Evolutionary conservation across 495 filamentous ascomycete species (phyloP).

Genomic region (Achaetomiella virescens): DNA sequence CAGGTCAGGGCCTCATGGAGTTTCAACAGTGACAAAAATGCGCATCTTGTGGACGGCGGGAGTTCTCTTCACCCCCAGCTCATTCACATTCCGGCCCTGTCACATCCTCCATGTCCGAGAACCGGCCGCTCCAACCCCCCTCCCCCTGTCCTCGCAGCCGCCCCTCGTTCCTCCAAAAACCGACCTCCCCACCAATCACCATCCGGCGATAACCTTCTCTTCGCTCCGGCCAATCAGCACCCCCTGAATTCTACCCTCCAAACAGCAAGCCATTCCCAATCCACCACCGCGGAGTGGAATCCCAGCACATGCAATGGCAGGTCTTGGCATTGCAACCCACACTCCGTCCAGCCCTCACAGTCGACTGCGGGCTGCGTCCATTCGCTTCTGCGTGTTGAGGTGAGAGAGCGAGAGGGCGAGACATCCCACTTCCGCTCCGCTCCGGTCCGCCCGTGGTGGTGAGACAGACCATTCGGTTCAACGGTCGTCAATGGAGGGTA

Average conservation of each 20-base stretch:
- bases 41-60: too few species aligned
- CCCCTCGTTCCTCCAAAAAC: background rate
- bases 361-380: background rate
- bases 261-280: background rate
- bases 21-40: too few species aligned
- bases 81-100: too few species aligned
- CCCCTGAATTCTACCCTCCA: background rate
- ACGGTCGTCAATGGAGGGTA: too few species aligned
- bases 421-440: constrained; percentile 4
- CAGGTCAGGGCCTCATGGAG: too few species aligned
- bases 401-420: background rate
- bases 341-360: background rate
- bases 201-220: constrained; percentile 14
- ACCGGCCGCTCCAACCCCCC: background rate
- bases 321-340: background rate
- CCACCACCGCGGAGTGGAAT: background rate
- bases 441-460: background rate
- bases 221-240: constrained; percentile 2
- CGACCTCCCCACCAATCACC: background rate
- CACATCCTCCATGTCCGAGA: background rate
- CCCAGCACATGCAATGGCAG: background rate
- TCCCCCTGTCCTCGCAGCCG: background rate
- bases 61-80: too few species aligned
- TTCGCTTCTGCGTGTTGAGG: background rate
- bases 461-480: background rate